phyloP scores from a whole-genome alignment of 2,329 filamentous ascomycete species.

The Talaromyces piceae region DNA sequence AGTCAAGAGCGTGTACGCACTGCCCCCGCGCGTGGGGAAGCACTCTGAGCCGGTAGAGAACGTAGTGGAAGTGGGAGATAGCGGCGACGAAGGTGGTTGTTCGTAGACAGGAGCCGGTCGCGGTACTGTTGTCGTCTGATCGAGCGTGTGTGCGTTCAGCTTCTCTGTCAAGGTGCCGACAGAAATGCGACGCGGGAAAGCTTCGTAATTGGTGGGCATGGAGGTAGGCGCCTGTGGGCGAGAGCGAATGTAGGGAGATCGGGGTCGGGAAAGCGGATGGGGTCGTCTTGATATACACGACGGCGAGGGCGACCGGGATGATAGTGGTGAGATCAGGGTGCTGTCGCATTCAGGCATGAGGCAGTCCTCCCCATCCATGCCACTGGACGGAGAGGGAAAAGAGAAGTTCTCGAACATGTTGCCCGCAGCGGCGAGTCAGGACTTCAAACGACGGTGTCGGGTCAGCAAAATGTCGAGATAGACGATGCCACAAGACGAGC shows the following conservation, averaged over 20 bases:
- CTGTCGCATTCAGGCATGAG: constrained; percentile 31
- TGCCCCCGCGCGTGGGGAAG: constrained; percentile 8
- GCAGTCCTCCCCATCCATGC: constrained; percentile 27
- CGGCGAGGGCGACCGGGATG: constrained; percentile 38
- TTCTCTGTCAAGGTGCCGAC: constrained; percentile 34
- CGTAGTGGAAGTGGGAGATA: constrained; percentile 16
- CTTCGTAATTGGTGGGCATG: constrained; percentile 36
- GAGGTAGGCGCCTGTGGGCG: constrained; percentile 33
- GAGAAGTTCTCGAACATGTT: constrained; percentile 38
- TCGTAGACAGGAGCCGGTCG: constrained; percentile 14
- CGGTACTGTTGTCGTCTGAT: constrained; percentile 15
- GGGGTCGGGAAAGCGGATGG: constrained; percentile 23
- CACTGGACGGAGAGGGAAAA: constrained; percentile 30
- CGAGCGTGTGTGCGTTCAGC: constrained; percentile 33
- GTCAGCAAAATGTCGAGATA: too few relatives aligned
- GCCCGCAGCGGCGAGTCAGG: neutral
- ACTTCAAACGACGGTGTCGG: neutral
- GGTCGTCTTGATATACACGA: constrained; percentile 24
- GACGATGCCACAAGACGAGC: neutral
- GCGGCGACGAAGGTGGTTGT: constrained; percentile 12
- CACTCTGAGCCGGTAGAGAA: constrained; percentile 5
- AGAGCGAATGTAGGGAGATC: constrained; percentile 25
- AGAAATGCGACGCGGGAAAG: constrained; percentile 28
- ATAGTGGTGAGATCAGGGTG: constrained; percentile 32
- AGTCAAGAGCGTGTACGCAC: constrained; percentile 25